Evolutionary conservation across 2,329 filamentous ascomycete species (phyloP).

Genomic region (Botrytis fabae): DNA sequence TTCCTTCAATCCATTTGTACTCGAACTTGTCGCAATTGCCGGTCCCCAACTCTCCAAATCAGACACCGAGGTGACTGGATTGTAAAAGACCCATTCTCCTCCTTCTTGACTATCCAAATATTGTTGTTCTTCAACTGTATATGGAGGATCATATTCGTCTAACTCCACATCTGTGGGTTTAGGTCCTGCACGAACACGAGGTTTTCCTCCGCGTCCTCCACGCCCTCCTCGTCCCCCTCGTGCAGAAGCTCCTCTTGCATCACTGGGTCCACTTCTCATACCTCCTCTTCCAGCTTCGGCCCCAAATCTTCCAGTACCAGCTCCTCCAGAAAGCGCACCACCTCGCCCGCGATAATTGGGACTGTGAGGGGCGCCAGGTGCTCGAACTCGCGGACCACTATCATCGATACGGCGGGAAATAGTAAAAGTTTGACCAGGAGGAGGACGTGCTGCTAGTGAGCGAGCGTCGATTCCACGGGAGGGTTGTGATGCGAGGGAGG

Average conservation of each 20-base stretch:
- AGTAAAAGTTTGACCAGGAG: conserved; percentile 28
- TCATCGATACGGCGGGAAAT: conserved; percentile 28
- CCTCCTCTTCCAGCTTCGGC: conserved; percentile 25
- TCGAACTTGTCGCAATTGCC: conserved; percentile 31
- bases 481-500: conserved; percentile 33
- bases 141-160: conserved; percentile 27
- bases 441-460: conserved; percentile 38
- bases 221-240: conserved; percentile 16
- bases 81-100: conserved; percentile 34
- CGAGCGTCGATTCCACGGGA: conserved; percentile 39
- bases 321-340: conserved; percentile 1
- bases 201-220: conserved; percentile 19
- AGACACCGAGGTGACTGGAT: conserved; percentile 33
- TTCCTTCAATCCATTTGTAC: conserved; percentile 31
- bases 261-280: conserved; percentile 26
- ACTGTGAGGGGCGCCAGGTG: neutral
- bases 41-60: conserved; percentile 32
- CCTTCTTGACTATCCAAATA: conserved; percentile 32
- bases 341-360: conserved; percentile 19
- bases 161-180: conserved; percentile 10
- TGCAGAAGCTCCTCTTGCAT: conserved; percentile 11
- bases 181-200: neutral
- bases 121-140: conserved; percentile 31
- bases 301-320: conserved; percentile 29
- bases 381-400: no score